Evolutionary conservation across 164 flowering plant species (phyloP).

Genomic region (Vitis rupestris): DNA sequence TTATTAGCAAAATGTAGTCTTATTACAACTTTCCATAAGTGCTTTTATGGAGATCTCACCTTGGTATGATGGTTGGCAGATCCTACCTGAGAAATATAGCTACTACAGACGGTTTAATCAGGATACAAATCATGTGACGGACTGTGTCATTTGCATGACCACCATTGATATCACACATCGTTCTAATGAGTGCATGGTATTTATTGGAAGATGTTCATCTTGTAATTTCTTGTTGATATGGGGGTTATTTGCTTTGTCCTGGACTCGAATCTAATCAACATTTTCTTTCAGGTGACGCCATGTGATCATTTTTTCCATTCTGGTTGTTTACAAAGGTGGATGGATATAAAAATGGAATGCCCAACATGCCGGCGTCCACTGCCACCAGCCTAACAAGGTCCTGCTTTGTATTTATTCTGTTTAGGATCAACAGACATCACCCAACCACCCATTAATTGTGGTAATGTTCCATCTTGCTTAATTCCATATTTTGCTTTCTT

Average conservation of each 20-base stretch:
- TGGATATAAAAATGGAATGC: constrained; percentile 99
- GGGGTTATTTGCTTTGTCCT: background rate
- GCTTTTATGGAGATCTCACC: constrained; percentile 3
- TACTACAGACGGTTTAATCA: constrained; percentile 72
- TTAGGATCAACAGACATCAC: constrained; percentile 24
- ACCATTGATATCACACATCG: constrained; percentile 71
- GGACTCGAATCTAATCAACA: background rate
- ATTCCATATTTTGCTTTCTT: background rate
- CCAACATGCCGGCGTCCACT: constrained; percentile 94
- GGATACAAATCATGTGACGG: constrained; percentile 48
- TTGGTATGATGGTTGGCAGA: constrained; percentile 45
- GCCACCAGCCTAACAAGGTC: constrained; percentile 66
- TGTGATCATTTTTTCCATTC: constrained; percentile 98
- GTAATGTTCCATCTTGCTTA: constrained; percentile 12
- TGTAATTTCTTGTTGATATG: background rate
- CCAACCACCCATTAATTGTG: constrained; percentile 10
- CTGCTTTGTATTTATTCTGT: constrained; percentile 21
- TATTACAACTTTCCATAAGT: background rate
- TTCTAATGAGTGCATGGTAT: constrained; percentile 87
- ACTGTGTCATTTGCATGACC: constrained; percentile 98
- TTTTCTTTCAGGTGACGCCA: constrained; percentile 77
- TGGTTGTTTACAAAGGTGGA: constrained; percentile 96
- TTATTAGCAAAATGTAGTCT: no score
- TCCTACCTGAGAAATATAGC: constrained; percentile 93
- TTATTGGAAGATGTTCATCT: background rate